Conservation (phyloP, 768 basidiomycete species). For the Cubamyces sp. region DNA sequence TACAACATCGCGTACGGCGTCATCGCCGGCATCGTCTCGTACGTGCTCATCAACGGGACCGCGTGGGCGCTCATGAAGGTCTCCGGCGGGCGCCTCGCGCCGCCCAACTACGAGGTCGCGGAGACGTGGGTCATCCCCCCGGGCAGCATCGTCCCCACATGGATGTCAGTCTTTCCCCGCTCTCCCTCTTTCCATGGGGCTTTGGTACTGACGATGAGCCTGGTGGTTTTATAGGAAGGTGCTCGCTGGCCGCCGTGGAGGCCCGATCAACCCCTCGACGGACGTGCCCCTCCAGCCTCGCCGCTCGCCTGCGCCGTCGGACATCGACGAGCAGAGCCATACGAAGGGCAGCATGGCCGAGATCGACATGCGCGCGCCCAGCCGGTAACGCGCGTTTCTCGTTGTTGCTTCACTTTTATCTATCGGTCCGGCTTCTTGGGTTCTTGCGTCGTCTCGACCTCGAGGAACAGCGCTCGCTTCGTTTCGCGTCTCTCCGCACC, state of each 20-base stretch:
- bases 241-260: constrained; percentile 4
- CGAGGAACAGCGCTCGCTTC: not conserved
- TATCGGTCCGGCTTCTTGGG: not conserved
- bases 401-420: not conserved
- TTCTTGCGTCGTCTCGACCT: not conserved
- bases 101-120: constrained; percentile 63
- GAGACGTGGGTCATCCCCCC: constrained; percentile 77
- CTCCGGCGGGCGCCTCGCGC: constrained; percentile 61
- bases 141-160: constrained; percentile 66
- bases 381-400: constrained; percentile 1
- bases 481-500: not conserved
- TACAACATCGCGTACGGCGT: constrained; percentile 92
- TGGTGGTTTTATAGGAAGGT: not conserved
- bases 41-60: constrained; percentile 73
- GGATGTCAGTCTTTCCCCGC: constrained; percentile 54
- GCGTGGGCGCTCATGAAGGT: constrained; percentile 60
- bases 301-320: constrained; percentile 7
- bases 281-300: constrained; percentile 14
- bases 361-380: constrained; percentile 5
- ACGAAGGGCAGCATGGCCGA: constrained; percentile 18
- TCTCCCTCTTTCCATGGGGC: too few species aligned
- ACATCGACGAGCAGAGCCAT: constrained; percentile 16
- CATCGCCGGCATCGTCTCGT: constrained; percentile 76
- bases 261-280: not conserved
- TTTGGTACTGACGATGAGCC: not conserved